These are phyloP conservation scores for Neonectria magnoliae DNA, from an alignment of 2,329 filamentous ascomycete genomes.

Conservation along the genomic window DNA sequence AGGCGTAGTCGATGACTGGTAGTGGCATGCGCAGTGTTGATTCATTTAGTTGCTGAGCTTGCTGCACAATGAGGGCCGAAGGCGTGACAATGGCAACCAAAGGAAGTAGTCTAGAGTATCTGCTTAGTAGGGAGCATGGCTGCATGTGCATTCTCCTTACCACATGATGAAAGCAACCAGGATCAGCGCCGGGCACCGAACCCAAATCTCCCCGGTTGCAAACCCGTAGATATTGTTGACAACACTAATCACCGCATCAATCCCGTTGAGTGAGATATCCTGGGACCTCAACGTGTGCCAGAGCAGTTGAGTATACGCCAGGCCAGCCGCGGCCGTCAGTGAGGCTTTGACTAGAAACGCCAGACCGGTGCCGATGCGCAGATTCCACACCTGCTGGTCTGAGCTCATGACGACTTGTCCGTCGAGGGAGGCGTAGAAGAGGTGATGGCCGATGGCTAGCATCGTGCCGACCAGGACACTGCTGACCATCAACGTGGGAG, in stretches of 20 bases:
- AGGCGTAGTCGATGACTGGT: not conserved
- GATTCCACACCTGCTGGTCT: constrained; percentile 24
- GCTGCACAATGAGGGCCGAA: not conserved
- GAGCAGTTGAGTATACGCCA: constrained; percentile 22
- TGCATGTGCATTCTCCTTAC: not conserved
- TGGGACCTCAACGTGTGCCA: constrained; percentile 9
- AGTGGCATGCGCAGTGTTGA: not conserved
- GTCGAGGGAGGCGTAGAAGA: constrained; percentile 3
- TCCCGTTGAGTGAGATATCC: not conserved
- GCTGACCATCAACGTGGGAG: constrained; percentile 2
- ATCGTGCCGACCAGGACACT: not conserved
- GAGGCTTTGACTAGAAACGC: constrained; percentile 2
- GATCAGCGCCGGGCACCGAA: not conserved
- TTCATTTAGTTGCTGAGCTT: not conserved
- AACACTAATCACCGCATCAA: constrained; percentile 12
- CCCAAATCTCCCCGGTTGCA: constrained; percentile 7
- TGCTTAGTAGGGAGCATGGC: not conserved
- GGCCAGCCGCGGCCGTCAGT: constrained; percentile 5
- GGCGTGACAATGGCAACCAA: constrained; percentile 14
- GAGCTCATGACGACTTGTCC: not conserved
- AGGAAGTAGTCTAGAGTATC: constrained; percentile 5
- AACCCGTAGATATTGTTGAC: constrained; percentile 13
- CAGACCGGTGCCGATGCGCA: constrained; percentile 19
- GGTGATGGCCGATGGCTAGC: constrained; percentile 16
- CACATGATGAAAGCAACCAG: constrained; percentile 6